Conservation (phyloP, 2,329 filamentous ascomycete species). For the Tolypocladium pustulatum region DNA sequence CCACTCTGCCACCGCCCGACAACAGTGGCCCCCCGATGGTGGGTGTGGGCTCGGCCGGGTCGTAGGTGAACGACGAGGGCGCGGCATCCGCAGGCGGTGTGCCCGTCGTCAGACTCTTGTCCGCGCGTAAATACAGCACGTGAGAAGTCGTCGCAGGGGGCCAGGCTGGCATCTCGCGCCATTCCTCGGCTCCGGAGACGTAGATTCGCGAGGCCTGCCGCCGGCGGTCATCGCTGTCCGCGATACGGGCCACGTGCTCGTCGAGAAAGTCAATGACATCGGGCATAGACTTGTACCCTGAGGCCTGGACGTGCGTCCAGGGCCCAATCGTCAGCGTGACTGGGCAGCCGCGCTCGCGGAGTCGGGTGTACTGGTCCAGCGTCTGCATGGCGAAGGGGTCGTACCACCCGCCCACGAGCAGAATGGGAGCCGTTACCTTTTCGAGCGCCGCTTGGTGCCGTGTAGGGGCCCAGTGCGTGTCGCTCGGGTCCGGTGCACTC, state of each 20-base stretch:
- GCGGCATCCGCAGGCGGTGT: not conserved
- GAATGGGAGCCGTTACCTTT: not conserved
- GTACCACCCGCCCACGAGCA: not conserved
- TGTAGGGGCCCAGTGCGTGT: not conserved
- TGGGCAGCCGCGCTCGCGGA: not conserved
- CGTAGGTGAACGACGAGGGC: not conserved
- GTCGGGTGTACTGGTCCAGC: not conserved
- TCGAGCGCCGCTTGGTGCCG: not conserved
- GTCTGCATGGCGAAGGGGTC: not conserved
- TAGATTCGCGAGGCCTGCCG: not conserved
- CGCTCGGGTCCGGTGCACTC: not conserved
- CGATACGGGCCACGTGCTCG: not conserved
- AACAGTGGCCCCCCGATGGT: not conserved
- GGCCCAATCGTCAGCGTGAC: not conserved
- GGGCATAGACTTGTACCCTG: not conserved
- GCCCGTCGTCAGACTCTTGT: not conserved
- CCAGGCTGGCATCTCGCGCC: not conserved
- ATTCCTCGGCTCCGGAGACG: not conserved
- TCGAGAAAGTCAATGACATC: not conserved
- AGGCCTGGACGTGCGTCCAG: not conserved
- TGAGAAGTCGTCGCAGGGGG: not conserved
- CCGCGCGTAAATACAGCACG: not conserved
- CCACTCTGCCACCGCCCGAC: not conserved
- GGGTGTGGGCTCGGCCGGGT: not conserved
- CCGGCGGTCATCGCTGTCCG: not conserved